These are phyloP conservation scores for Venturia oleaginea DNA, from an alignment of 2,329 filamentous ascomycete genomes.

Conservation along the genomic window DNA sequence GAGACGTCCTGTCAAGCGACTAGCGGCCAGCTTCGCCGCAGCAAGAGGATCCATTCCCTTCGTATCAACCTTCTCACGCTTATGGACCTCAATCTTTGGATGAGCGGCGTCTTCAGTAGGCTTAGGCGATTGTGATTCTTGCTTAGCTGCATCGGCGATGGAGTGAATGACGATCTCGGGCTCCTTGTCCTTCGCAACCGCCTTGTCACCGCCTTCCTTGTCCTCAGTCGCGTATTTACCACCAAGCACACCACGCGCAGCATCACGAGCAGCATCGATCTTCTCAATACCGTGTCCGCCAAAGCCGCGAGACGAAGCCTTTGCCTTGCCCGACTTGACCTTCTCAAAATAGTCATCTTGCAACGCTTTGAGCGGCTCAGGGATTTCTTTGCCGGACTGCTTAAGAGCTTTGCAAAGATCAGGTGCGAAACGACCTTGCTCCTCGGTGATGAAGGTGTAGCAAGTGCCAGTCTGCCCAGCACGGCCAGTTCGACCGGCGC, in stretches of 20 bases:
- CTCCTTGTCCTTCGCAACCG: slow-evolving; percentile 70
- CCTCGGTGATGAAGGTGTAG: slow-evolving; percentile 84
- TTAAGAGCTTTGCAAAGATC: slow-evolving; percentile 88
- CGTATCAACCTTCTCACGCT: slow-evolving; percentile 50
- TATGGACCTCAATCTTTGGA: slow-evolving; percentile 62
- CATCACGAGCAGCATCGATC: slow-evolving; percentile 83
- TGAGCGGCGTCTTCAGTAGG: slow-evolving; percentile 40
- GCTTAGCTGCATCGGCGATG: slow-evolving; percentile 9
- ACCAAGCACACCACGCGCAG: slow-evolving; percentile 53
- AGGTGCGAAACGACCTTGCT: slow-evolving; percentile 82
- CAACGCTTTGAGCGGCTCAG: slow-evolving; percentile 55
- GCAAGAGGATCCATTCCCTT: slow-evolving; percentile 35
- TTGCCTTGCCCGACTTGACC: slow-evolving; percentile 79
- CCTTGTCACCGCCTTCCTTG: slow-evolving; percentile 53
- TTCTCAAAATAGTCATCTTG: slow-evolving; percentile 71
- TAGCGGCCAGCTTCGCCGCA: slow-evolving; percentile 71
- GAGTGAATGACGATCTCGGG: slow-evolving; percentile 12
- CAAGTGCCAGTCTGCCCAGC: slow-evolving; percentile 92
- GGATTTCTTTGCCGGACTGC: slow-evolving; percentile 66
- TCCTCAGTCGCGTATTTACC: slow-evolving; percentile 2
- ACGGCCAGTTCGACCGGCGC: slow-evolving; percentile 84
- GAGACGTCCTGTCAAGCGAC: slow-evolving; percentile 81
- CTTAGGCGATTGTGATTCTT: neutral
- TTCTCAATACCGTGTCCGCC: slow-evolving; percentile 90
- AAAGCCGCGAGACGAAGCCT: slow-evolving; percentile 73